Conservation (phyloP, 495 filamentous ascomycete genomes). For the Penicillium subrubescens region DNA sequence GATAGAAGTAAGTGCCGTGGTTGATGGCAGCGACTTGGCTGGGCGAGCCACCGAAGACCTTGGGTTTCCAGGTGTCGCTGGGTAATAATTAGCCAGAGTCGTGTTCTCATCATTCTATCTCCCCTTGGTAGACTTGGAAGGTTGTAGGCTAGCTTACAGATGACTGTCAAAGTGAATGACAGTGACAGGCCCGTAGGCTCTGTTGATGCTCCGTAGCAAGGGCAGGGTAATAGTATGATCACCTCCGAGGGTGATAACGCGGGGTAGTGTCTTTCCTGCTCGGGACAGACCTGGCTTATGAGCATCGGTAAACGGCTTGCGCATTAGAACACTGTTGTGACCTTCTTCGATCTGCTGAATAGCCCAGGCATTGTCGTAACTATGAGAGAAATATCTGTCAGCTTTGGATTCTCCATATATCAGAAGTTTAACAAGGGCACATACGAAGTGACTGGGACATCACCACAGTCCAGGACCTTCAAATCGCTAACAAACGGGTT, state of each 20-base stretch:
- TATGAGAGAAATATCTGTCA: not conserved
- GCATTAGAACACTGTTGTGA: conserved; percentile 56
- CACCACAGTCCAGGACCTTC: conserved; percentile 73
- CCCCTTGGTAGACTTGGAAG: not conserved
- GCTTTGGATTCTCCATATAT: not conserved
- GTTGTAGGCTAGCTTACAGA: conserved; percentile 41
- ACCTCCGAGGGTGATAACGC: conserved; percentile 69
- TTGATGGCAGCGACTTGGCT: conserved; percentile 69
- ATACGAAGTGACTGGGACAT: conserved; percentile 67
- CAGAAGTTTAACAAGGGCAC: not conserved
- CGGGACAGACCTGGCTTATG: conserved; percentile 52
- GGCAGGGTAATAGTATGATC: conserved; percentile 68
- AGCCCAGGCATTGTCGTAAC: conserved; percentile 70
- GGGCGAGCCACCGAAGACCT: conserved; percentile 72
- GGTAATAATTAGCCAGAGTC: not conserved
- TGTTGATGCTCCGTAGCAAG: conserved; percentile 64
- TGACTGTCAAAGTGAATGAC: conserved; percentile 78
- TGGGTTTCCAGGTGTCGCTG: conserved; percentile 65
- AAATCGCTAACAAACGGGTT: conserved; percentile 69
- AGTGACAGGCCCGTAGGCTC: conserved; percentile 64
- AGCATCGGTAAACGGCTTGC: conserved; percentile 47
- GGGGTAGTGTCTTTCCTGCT: conserved; percentile 58
- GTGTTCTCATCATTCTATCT: not conserved
- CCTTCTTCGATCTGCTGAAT: conserved; percentile 74
- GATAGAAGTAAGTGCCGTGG: conserved; percentile 84